Evolutionary conservation across 805 yeast species (phyloP).

Genomic region (Gaillardinia entomophila): DNA sequence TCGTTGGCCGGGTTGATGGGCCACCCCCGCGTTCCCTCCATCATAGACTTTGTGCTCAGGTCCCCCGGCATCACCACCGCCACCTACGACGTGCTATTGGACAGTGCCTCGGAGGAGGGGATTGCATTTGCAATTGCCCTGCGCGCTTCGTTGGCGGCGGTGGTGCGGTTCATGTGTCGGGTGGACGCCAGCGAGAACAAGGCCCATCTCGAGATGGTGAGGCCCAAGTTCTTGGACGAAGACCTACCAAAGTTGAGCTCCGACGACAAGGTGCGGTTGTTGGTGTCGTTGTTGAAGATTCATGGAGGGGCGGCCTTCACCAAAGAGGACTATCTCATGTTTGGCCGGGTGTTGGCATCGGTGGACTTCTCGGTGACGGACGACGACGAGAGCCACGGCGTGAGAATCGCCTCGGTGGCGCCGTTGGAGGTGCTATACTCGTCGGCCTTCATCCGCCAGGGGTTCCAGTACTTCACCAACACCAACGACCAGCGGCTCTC

Average conservation of each 20-base stretch:
- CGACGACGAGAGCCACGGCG: conserved; percentile 14
- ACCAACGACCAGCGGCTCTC: conserved; percentile 1
- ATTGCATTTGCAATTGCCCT: not conserved
- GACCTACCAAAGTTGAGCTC: conserved; percentile 1
- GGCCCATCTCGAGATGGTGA: no score
- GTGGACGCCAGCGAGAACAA: no score
- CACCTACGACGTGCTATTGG: not conserved
- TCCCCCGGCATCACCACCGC: no score
- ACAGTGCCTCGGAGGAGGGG: not conserved
- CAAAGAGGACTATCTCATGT: conserved; percentile 10
- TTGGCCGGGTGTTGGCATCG: conserved; percentile 13
- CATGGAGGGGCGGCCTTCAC: conserved; percentile 8
- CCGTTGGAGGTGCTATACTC: conserved; percentile 13
- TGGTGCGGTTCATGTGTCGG: no score
- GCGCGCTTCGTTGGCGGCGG: not conserved
- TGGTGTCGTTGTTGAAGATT: conserved; percentile 12
- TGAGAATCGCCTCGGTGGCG: conserved; percentile 7
- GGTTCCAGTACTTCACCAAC: conserved; percentile 9
- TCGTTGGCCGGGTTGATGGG: not conserved
- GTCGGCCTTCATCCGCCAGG: conserved; percentile 13
- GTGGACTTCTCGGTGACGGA: conserved; percentile 14
- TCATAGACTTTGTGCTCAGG: no score
- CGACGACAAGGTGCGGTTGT: conserved; percentile 5
- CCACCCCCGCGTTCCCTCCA: no score
- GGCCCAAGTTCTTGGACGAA: not conserved